phyloP scores from a whole-genome alignment of 345 rosid genomes.

The Leavenworthia alabamica region DNA sequence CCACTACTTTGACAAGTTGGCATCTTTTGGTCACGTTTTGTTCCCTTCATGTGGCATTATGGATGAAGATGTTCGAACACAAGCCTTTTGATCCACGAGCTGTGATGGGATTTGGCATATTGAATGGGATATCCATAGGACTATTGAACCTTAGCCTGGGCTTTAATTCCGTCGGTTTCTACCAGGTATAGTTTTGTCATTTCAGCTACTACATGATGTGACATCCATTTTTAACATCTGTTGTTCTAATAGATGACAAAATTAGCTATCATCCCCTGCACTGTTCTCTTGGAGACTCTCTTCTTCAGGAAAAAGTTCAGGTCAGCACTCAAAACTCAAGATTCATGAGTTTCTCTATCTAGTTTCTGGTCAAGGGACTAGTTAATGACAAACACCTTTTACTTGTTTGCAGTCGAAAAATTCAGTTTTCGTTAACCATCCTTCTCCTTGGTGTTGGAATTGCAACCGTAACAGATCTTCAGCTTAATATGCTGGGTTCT shows the following conservation, averaged over 20 bases:
- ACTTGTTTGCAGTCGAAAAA: constrained; percentile 60
- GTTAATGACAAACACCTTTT: not conserved
- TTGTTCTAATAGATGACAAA: constrained; percentile 74
- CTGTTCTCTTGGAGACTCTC: constrained; percentile 95
- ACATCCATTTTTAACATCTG: not conserved
- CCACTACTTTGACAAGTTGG: constrained; percentile 99
- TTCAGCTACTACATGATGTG: not conserved
- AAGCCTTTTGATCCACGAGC: constrained; percentile 99
- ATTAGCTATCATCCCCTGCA: constrained; percentile 97
- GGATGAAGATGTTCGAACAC: constrained; percentile 97
- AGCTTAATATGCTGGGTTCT: constrained; percentile 91
- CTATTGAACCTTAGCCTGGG: constrained; percentile 97
- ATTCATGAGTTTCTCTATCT: not conserved
- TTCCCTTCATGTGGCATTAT: constrained; percentile 95
- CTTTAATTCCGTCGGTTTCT: constrained; percentile 97
- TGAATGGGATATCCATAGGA: constrained; percentile 97
- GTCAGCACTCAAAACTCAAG: constrained; percentile 31
- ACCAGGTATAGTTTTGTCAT: constrained; percentile 60
- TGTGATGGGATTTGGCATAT: constrained; percentile 98
- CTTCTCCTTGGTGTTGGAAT: constrained; percentile 99
- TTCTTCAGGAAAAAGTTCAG: constrained; percentile 97
- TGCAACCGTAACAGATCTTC: constrained; percentile 98
- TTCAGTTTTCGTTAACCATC: constrained; percentile 72
- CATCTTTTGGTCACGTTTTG: constrained; percentile 99
- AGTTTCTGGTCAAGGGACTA: constrained; percentile 7